These are phyloP conservation scores for Royoungia palumana DNA, from an alignment of 768 basidiomycete species.

Conservation along the genomic window DNA sequence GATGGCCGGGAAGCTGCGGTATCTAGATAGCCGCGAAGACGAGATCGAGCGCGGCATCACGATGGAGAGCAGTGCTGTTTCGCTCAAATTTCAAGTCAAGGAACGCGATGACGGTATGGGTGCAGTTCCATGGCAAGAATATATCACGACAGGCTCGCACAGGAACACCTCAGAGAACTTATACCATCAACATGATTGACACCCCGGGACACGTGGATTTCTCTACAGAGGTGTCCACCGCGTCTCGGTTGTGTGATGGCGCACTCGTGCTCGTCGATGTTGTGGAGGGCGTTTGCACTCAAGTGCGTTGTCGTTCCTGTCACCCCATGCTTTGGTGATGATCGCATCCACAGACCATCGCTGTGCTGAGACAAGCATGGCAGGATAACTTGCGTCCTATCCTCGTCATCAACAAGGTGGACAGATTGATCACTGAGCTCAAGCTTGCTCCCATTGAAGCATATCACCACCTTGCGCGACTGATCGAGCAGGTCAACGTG, in stretches of 20 bases:
- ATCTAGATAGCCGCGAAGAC: conserved; percentile 92
- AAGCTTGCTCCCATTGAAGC: conserved; percentile 89
- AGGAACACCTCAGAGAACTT: conserved; percentile 64
- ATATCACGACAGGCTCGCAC: conserved; percentile 34
- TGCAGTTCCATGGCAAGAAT: conserved; percentile 1
- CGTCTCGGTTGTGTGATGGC: conserved; percentile 91
- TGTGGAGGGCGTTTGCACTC: conserved; percentile 97
- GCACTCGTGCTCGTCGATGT: conserved; percentile 94
- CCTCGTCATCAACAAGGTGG: conserved; percentile 95
- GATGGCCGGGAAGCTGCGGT: conserved; percentile 95
- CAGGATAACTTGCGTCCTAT: conserved; percentile 83
- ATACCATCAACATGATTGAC: conserved; percentile 93
- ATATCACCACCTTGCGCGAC: conserved; percentile 87
- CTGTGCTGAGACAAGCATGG: conserved; percentile 95
- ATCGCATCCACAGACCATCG: conserved; percentile 65
- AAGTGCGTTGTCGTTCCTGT: conserved; percentile 50
- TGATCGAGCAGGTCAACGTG: conserved; percentile 97
- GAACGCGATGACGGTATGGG: conserved; percentile 61
- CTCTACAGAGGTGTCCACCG: conserved; percentile 94
- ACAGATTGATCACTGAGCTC: conserved; percentile 90
- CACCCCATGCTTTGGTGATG: background rate
- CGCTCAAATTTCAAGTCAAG: conserved; percentile 80
- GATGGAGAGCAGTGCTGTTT: conserved; percentile 97
- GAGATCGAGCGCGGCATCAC: conserved; percentile 98
- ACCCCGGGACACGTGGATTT: conserved; percentile 99